These are phyloP conservation scores for Saraca asoca DNA, from an alignment of 331 rosid genomes.

Conservation along the genomic window DNA sequence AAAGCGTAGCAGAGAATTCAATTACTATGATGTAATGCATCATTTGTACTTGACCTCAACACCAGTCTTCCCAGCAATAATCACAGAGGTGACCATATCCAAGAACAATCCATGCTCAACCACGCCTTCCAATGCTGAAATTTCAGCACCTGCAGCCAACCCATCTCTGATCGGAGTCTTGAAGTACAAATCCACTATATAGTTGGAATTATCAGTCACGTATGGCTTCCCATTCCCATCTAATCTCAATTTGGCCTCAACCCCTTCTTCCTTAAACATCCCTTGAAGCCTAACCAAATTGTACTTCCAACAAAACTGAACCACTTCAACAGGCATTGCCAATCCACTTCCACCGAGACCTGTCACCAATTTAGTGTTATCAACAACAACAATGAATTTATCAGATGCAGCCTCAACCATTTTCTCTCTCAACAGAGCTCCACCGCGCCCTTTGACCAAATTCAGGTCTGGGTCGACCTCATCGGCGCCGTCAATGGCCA, in stretches of 20 bases:
- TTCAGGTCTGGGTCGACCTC: constrained; percentile 82
- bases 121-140: constrained; percentile 69
- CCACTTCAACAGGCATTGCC: constrained; percentile 92
- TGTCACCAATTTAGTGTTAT: constrained; percentile 64
- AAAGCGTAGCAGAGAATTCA: neutral
- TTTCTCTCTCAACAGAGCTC: constrained; percentile 73
- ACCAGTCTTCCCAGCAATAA: constrained; percentile 63
- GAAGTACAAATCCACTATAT: constrained; percentile 80
- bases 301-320: constrained; percentile 86
- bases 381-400: constrained; percentile 69
- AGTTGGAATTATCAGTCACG: constrained; percentile 74
- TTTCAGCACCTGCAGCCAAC: constrained; percentile 65
- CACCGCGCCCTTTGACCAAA: constrained; percentile 84
- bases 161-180: constrained; percentile 68
- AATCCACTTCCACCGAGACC: constrained; percentile 78
- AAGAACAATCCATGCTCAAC: constrained; percentile 85
- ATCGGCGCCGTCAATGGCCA: constrained; percentile 88
- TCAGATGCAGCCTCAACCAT: constrained; percentile 89
- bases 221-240: constrained; percentile 62
- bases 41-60: constrained; percentile 64
- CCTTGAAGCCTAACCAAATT: constrained; percentile 60
- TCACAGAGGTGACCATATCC: constrained; percentile 77
- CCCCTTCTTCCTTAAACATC: constrained; percentile 68
- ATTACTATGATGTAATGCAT: neutral
- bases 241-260: constrained; percentile 66